phyloP scores from a whole-genome alignment of 495 filamentous ascomycete species.

The Penicillium lividum region DNA sequence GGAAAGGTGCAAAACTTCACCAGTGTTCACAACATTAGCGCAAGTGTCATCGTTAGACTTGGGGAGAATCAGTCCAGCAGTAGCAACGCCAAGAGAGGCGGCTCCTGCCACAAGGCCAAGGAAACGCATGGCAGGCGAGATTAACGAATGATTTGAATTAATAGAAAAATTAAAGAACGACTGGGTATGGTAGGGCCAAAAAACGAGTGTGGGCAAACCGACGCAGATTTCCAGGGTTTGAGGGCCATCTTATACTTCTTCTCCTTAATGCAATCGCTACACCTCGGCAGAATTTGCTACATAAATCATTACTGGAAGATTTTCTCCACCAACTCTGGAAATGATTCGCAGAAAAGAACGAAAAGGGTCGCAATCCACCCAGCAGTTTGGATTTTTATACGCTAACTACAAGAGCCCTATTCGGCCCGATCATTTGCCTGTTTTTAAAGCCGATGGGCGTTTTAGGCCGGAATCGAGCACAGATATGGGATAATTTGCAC shows the following conservation, averaged over 20 bases:
- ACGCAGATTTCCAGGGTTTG: background rate
- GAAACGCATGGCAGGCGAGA: slow-evolving; percentile 11
- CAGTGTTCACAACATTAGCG: slow-evolving; percentile 16
- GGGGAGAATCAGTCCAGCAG: slow-evolving; percentile 14
- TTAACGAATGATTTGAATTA: slow-evolving; percentile 7
- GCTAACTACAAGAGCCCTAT: too few species aligned
- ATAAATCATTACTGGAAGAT: background rate
- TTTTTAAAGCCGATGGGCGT: too few species aligned
- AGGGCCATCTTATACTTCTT: background rate
- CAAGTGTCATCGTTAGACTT: slow-evolving; percentile 13
- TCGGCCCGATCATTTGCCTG: too few species aligned
- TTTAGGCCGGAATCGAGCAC: too few species aligned
- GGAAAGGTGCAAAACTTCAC: slow-evolving; percentile 21
- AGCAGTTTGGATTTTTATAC: too few species aligned
- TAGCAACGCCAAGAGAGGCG: slow-evolving; percentile 16
- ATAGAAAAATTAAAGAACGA: background rate
- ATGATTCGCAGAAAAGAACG: too few species aligned
- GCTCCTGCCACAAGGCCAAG: slow-evolving; percentile 6
- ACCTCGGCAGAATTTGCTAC: background rate
- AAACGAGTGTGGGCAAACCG: background rate
- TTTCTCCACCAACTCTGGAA: too few species aligned
- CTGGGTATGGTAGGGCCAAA: background rate
- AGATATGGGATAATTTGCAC: too few species aligned
- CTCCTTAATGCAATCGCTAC: background rate
- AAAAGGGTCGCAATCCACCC: too few species aligned